Base-by-base conservation (phyloP, 192 early-diverging fungal species). In the Phycomyces blakesleeanus region DNA sequence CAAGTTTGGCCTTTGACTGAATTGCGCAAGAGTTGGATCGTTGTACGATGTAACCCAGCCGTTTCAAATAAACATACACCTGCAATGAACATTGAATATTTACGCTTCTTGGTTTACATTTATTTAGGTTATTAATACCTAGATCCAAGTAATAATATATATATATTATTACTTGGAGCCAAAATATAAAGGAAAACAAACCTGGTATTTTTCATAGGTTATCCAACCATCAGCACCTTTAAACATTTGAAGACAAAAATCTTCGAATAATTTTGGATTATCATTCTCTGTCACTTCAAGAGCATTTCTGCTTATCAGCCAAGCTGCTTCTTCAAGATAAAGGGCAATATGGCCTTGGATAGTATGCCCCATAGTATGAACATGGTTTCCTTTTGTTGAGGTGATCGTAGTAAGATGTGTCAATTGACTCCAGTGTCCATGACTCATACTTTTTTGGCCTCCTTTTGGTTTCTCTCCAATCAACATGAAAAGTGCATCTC, bases 1-100 rank as follows among this genome's bases (percentile, higher is more conserved):
- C 44, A 18, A 18, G 44, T 18, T 47, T 12, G 44, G 3, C 11
- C 18, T 47, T 47, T 47, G 44, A 12, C 3, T n/a, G 44, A 47
- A 18, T n/a, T 3, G 44, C 11, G 11, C 12, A 47, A 47, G 15
- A 57, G 9, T 50, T 50, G 21, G 79, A 57, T 42, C 81, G 40
- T 1, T 67, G 68, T 4, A 80, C 77, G n/a, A 69, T 74, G 52
- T 74, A 83, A 3, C 81, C 81, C 15, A 81, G 63, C 38, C 79
- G 72, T 59, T 83, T 83, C 3, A 83, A 65, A 75, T 81, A 78
- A 0, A 77, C 71, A 61, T 80, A 83, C 0, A 71, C 66, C 53
- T 47, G 18, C 11, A n/a, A n/a, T 75, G 24, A 10, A 64, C 61
- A 12, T 44, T 39, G 29, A 34, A 34, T 34, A 34, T 34, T 34